Evolutionary conservation across 2,329 filamentous ascomycete genomes (phyloP), one percentile per base, ranked within the genome.

Genomic region (Drechmeria coniospora): DNA sequence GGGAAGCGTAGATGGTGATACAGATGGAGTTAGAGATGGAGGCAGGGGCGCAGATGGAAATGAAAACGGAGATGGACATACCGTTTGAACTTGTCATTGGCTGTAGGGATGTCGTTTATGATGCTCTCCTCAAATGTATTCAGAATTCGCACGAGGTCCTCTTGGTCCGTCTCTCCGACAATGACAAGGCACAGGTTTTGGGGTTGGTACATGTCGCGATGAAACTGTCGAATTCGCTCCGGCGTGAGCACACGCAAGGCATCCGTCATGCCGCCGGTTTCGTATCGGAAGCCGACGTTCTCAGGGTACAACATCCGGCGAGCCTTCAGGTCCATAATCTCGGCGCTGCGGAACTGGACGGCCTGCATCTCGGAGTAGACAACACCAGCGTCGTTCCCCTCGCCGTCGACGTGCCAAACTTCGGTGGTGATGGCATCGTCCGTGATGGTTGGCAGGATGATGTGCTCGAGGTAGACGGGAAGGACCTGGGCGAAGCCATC

Each of bases 351-450:
- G 47, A 92, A 92, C 47, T 95, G 80, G 2, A 93, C 74, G 15
- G 77, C 90, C 54, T 98, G 90, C 90, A 98, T 98, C 55, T 98
- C 90, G 0, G 87, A 94, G 54, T 98, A 98, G 7, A 98, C 90
- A 2, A 94, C 86, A 36, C 84, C 90, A 23, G 90, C 90, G 64
- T 98, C 90, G 37, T 95, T 79, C 31, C 90, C 90, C 39, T 81
- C 74, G 11, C 83, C 87, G 47, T 98, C 83, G 30, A 98, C 71
- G 49, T 98, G 90, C 57, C 93, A 84, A 2, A 98, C 90, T 52
- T 98, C 90, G 3, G 90, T 98, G 38, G 87, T 78, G 49, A 92
- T 94, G 8, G 74, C 83, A 31, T 86, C 79, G 51, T 98, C 87
- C 1, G 86, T 95, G 34, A 98, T 63, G 6, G 83, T 93, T 0